Conservation (phyloP, 768 basidiomycete species). For the Leucocoprinus birnbaumii region DNA sequence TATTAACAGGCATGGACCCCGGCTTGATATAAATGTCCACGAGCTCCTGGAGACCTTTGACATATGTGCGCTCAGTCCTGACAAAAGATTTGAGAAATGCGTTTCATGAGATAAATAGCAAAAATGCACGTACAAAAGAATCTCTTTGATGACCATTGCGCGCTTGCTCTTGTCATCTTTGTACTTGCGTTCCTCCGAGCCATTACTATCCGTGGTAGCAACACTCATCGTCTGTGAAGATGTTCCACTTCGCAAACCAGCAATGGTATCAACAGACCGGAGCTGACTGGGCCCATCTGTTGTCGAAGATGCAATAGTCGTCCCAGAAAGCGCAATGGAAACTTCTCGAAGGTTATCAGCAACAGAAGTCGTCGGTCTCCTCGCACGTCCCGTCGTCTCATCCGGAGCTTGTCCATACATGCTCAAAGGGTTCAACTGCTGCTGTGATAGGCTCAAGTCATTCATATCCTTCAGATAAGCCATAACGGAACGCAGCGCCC, state of each 20-base stretch:
- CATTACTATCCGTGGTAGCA: constrained; percentile 70
- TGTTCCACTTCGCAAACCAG: constrained; percentile 55
- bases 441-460: constrained; percentile 77
- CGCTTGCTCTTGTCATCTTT: constrained; percentile 91
- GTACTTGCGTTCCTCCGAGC: constrained; percentile 78
- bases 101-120: constrained; percentile 3
- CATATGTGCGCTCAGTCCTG: constrained; percentile 94
- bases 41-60: constrained; percentile 89
- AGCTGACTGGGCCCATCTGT: constrained; percentile 51
- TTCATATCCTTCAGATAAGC: constrained; percentile 96
- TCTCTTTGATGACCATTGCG: constrained; percentile 83
- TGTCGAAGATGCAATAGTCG: constrained; percentile 34
- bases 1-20: constrained; percentile 64
- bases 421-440: constrained; percentile 54
- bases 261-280: constrained; percentile 62
- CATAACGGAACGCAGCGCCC: constrained; percentile 89
- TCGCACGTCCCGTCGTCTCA: constrained; percentile 45
- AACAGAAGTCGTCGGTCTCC: constrained; percentile 55
- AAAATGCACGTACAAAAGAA: constrained; percentile 75
- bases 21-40: constrained; percentile 95
- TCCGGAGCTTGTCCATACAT: constrained; percentile 55
- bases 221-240: constrained; percentile 70
- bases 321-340: constrained; percentile 50
- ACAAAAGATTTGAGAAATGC: constrained; percentile 14
- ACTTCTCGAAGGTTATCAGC: constrained; percentile 55